A percentile compares a stretch with the other conserved stretches of the same genome.
Conservation (phyloP, 1,284 basidiomycete genomes). For the Pulveroboletus sp. region DNA sequence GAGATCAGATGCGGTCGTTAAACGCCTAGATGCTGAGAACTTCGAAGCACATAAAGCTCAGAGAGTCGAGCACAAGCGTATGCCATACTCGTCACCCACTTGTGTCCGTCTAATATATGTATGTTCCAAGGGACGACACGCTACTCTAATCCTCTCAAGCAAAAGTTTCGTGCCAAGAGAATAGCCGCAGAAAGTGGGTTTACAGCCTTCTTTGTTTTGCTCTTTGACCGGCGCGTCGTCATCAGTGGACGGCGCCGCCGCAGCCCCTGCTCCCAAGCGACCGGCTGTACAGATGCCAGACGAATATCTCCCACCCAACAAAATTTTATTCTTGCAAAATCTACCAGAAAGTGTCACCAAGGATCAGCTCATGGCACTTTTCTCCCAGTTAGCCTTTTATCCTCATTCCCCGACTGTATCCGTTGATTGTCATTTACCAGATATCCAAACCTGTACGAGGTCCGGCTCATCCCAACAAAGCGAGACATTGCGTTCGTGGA, state of each 20-base stretch:
- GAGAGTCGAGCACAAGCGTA: constrained; percentile 83
- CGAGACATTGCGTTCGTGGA: constrained; percentile 97
- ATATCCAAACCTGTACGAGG: constrained; percentile 91
- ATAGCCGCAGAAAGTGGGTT: constrained; percentile 70
- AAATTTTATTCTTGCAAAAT: constrained; percentile 97
- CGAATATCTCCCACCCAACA: constrained; percentile 99
- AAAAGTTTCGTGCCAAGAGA: constrained; percentile 79
- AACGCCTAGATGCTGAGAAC: constrained; percentile 62
- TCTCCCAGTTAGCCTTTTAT: constrained; percentile 71
- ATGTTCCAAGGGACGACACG: constrained; percentile 65
- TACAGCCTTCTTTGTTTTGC: constrained; percentile 25
- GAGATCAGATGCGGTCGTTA: constrained; percentile 87
- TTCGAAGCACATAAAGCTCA: constrained; percentile 76
- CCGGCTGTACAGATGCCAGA: constrained; percentile 95
- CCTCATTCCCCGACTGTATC: neutral
- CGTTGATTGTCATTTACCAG: constrained; percentile 42
- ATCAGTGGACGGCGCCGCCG: constrained; percentile 68
- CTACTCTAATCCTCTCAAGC: constrained; percentile 84
- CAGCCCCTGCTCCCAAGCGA: constrained; percentile 67
- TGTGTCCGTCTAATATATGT: constrained; percentile 1
- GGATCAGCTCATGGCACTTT: constrained; percentile 85
- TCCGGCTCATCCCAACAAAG: constrained; percentile 94
- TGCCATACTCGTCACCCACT: constrained; percentile 18
- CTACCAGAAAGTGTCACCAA: constrained; percentile 89
- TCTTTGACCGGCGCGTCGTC: constrained; percentile 7